Conservation (phyloP, 345 rosid genomes). For the Hibiscus mutabilis region DNA sequence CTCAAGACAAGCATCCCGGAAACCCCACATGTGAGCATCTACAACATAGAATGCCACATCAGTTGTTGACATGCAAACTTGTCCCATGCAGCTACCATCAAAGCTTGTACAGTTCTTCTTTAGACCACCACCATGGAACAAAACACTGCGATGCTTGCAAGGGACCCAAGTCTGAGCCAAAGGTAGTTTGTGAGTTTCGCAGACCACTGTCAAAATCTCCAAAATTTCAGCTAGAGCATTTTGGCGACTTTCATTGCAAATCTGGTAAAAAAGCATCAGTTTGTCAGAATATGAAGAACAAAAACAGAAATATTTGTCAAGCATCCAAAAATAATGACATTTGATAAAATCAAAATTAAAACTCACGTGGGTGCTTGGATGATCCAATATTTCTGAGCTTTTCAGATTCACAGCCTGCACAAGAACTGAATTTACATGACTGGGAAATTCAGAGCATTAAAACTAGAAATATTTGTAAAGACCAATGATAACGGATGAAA, state of each 20-base stretch:
- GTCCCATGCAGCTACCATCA: slow-evolving; percentile 84
- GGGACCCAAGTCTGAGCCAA: slow-evolving; percentile 99
- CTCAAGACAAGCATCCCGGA: slow-evolving; percentile 84
- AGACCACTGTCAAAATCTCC: slow-evolving; percentile 76
- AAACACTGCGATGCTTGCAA: slow-evolving; percentile 80
- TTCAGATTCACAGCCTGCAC: slow-evolving; percentile 87
- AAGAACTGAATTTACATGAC: slow-evolving; percentile 35
- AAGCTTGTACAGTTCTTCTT: slow-evolving; percentile 84
- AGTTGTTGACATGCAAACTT: slow-evolving; percentile 87
- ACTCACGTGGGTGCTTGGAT: slow-evolving; percentile 66
- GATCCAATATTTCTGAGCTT: slow-evolving; percentile 79
- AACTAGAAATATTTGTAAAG: neutral
- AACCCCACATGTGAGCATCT: slow-evolving; percentile 94
- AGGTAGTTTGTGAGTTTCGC: slow-evolving; percentile 83
- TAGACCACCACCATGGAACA: slow-evolving; percentile 80
- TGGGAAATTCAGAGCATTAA: slow-evolving; percentile 15
- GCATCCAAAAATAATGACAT: slow-evolving; percentile 27
- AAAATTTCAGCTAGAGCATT: slow-evolving; percentile 83
- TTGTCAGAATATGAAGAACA: slow-evolving; percentile 33
- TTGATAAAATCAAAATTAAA: slow-evolving; percentile 13
- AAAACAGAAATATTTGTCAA: slow-evolving; percentile 18
- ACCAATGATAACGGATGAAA: neutral
- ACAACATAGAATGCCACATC: slow-evolving; percentile 82
- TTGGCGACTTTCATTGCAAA: slow-evolving; percentile 82
- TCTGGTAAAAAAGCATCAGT: slow-evolving; percentile 54